A percentile compares a stretch with the other conserved stretches of the same genome.
Conservation (phyloP, 2,329 filamentous ascomycete genomes). For the Arthroderma sp. region DNA sequence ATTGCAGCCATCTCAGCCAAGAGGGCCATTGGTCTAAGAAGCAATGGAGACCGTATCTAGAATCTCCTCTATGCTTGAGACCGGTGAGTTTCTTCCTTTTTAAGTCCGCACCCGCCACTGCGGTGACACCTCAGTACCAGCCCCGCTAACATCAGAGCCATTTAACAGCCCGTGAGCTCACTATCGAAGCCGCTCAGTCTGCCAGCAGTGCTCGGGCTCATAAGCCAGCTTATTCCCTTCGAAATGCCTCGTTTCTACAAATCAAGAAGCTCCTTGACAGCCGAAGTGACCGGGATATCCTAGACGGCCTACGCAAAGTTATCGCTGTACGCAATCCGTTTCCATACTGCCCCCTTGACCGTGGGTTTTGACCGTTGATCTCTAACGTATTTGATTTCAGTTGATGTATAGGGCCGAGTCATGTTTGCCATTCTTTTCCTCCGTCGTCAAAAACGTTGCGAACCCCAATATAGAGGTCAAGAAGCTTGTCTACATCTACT, state of each 20-base stretch:
- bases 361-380: no score
- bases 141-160: slow-evolving; percentile 1
- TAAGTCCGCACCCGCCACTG: not conserved
- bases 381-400: slow-evolving; percentile 33
- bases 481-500: slow-evolving; percentile 96
- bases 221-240: slow-evolving; percentile 43
- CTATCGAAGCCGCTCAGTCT: slow-evolving; percentile 88
- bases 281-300: slow-evolving; percentile 78
- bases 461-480: slow-evolving; percentile 90
- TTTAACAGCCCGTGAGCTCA: slow-evolving; percentile 75
- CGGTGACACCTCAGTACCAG: not conserved
- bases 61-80: slow-evolving; percentile 89
- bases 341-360: not conserved
- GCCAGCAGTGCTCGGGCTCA: slow-evolving; percentile 46
- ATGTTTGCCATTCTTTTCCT: slow-evolving; percentile 88
- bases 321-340: slow-evolving; percentile 50
- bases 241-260: slow-evolving; percentile 61
- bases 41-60: slow-evolving; percentile 89
- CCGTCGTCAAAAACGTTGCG: slow-evolving; percentile 93
- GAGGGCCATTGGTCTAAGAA: not conserved
- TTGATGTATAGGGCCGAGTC: slow-evolving; percentile 91
- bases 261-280: slow-evolving; percentile 93
- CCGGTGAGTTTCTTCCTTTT: slow-evolving; percentile 43
- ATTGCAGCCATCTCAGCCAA: no score
- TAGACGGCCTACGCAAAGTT: slow-evolving; percentile 81